phyloP scores from a whole-genome alignment of 1,284 basidiomycete species.

The Lignosus rhinocerotis region DNA sequence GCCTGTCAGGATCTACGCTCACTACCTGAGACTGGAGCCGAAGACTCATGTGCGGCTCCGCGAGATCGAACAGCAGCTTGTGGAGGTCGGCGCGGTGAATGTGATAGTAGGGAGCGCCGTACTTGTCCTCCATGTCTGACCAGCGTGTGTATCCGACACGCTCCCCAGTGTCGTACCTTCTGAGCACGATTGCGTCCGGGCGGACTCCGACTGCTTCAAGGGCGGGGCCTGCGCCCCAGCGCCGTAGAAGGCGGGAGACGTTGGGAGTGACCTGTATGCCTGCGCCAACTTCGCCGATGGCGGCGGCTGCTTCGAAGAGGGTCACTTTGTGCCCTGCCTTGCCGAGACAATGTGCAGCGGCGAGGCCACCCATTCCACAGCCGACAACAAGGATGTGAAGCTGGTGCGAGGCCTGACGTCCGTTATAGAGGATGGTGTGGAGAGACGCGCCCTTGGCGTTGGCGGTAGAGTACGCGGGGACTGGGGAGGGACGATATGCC shows the following conservation, averaged over 20 bases:
- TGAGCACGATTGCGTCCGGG: slow-evolving; percentile 43
- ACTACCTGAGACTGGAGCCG: slow-evolving; percentile 43
- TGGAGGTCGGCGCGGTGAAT: slow-evolving; percentile 62
- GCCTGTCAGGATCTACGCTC: slow-evolving; percentile 39
- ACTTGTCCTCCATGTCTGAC: slow-evolving; percentile 39
- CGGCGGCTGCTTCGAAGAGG: slow-evolving; percentile 44
- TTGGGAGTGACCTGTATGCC: slow-evolving; percentile 55
- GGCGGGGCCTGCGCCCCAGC: slow-evolving; percentile 44
- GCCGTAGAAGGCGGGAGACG: slow-evolving; percentile 39
- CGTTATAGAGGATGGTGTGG: slow-evolving; percentile 27
- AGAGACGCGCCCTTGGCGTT: slow-evolving; percentile 21
- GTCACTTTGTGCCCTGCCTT: slow-evolving; percentile 50
- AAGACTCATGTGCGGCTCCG: slow-evolving; percentile 45
- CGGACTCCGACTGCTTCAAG: slow-evolving; percentile 39
- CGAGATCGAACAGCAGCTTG: slow-evolving; percentile 49
- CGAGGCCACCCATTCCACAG: slow-evolving; percentile 49
- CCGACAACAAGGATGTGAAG: slow-evolving; percentile 49
- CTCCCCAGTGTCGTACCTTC: slow-evolving; percentile 43
- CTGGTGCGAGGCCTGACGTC: slow-evolving; percentile 34
- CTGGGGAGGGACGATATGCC: not conserved
- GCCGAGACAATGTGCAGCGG: slow-evolving; percentile 44
- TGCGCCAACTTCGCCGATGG: slow-evolving; percentile 49
- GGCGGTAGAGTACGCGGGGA: slow-evolving; percentile 13
- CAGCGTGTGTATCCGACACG: slow-evolving; percentile 45
- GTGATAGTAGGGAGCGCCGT: slow-evolving; percentile 49